Base-by-base conservation (phyloP, 148 eudicot species). In the Rhododendron henanense region DNA sequence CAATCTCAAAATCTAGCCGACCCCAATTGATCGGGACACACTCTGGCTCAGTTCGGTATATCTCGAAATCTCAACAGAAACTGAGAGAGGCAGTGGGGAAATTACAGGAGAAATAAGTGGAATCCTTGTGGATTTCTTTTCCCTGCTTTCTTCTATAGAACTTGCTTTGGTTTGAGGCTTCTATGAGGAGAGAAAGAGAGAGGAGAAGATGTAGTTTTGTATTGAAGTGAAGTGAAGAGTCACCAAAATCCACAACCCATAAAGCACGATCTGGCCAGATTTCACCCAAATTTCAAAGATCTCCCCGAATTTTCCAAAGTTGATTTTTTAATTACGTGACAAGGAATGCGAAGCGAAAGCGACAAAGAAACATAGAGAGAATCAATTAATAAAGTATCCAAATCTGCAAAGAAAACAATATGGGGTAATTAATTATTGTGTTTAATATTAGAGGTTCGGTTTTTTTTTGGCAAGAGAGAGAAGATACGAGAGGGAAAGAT, bases 211-310 rank as follows among this genome's bases (percentile, higher is more conserved):
- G 55, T 41, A 31, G 39, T 65, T 81, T 90, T 47, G 69, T 84
- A 88, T 87, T 86, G 84, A 88, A 85, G 88, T 86, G 84, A 88
- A 85, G 88, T 50, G 3, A 65, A 89, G 92, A 86, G 89, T 93
- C 93, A 89, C 89, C 86, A 90, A 92, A 86, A 88, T 90, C 87
- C 87, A 92, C 86, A 91, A 85, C 91, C 93, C 90, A 35, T 85
- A 91, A 92, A 93, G 94, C 90, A 95, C 88, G 94, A 94, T 95
- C 93, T 91, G 88, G 90, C 94, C 93, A 91, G 94, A 94, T 91
- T 91, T 93, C 88, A 44, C 44, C 88, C 86, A 91, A 31, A 71
- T 71, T 71, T 71, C 76, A 71, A 84, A 88, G 93, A 93, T 91
- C 86, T 87, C 44, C 81, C 69, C 85, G 50, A 55, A 39, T 83